phyloP scores from a whole-genome alignment of 768 basidiomycete genomes.

The Phanerodontia chrysosporium region DNA sequence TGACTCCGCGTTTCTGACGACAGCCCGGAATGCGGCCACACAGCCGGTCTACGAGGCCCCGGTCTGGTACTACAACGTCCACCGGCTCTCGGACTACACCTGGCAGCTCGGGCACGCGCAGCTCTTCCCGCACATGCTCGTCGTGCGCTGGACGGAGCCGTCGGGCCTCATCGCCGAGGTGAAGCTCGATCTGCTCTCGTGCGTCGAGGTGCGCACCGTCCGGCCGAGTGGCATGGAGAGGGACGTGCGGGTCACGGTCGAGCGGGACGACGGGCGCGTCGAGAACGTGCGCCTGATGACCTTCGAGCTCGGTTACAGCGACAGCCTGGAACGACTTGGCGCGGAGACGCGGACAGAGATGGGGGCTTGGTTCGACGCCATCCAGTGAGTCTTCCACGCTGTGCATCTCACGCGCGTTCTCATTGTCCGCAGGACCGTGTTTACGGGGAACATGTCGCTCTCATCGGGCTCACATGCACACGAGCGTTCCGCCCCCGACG shows the following conservation, averaged over 20 bases:
- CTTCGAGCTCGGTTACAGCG: conserved; percentile 10
- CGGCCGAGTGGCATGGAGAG: not conserved
- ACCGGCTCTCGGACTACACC: conserved; percentile 5
- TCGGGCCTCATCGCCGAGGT: conserved; percentile 1
- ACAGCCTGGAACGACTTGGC: conserved; percentile 8
- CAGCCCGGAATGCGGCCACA: not conserved
- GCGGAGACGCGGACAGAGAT: conserved; percentile 4
- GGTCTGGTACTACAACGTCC: conserved; percentile 12
- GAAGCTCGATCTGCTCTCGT: conserved; percentile 6
- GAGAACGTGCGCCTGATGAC: conserved; percentile 1
- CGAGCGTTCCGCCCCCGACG: not conserved
- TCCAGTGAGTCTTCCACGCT: conserved; percentile 3
- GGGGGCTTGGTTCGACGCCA: conserved; percentile 10
- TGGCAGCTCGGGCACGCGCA: conserved; percentile 6
- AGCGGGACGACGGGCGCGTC: not conserved
- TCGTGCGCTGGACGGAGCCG: conserved; percentile 3
- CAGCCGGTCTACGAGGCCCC: conserved; percentile 2
- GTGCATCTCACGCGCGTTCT: not conserved
- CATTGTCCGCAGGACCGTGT: conserved; percentile 3
- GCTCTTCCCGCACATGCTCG: conserved; percentile 5
- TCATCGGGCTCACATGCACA: not conserved
- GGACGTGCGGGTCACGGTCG: conserved; percentile 1
- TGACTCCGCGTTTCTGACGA: too few species aligned
- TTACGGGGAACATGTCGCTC: conserved; percentile 9
- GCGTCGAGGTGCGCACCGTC: conserved; percentile 10